Conservation (phyloP, 208 protist species). For the Porcisia hertigi region DNA sequence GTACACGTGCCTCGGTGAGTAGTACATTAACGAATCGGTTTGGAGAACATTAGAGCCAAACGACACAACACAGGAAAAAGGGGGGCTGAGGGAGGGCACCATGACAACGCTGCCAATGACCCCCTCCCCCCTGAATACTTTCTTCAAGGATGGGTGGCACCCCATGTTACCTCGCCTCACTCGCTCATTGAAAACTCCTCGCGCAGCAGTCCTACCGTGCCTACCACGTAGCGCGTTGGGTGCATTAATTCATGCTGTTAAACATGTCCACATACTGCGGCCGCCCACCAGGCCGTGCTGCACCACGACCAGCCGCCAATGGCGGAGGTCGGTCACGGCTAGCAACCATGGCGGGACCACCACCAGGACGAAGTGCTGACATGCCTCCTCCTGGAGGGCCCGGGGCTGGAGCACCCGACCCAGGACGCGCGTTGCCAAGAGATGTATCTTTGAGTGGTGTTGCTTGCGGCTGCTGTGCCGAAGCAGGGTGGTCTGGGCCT, state of each 20-base stretch:
- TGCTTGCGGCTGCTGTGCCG: background rate
- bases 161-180: background rate
- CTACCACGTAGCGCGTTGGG: background rate
- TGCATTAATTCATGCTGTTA: constrained; percentile 35
- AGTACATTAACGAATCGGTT: background rate
- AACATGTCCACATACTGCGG: constrained; percentile 87
- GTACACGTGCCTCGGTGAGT: background rate
- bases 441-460: background rate
- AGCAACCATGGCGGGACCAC: background rate
- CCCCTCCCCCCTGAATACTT: too few relatives aligned
- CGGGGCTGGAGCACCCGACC: background rate
- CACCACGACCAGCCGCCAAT: constrained; percentile 22
- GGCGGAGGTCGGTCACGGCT: constrained; percentile 27
- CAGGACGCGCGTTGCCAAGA: constrained; percentile 2
- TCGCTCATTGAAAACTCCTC: background rate
- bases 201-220: background rate
- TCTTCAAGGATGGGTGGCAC: background rate
- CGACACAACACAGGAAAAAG: background rate
- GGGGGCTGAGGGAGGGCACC: background rate
- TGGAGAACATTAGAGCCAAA: background rate
- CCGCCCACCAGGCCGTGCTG: constrained; percentile 19
- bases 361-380: constrained; percentile 6
- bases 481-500: background rate
- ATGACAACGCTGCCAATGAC: background rate
- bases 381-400: background rate